Base-by-base conservation (phyloP, 2,329 filamentous ascomycete genomes). In the Lecanicillium sp. region DNA sequence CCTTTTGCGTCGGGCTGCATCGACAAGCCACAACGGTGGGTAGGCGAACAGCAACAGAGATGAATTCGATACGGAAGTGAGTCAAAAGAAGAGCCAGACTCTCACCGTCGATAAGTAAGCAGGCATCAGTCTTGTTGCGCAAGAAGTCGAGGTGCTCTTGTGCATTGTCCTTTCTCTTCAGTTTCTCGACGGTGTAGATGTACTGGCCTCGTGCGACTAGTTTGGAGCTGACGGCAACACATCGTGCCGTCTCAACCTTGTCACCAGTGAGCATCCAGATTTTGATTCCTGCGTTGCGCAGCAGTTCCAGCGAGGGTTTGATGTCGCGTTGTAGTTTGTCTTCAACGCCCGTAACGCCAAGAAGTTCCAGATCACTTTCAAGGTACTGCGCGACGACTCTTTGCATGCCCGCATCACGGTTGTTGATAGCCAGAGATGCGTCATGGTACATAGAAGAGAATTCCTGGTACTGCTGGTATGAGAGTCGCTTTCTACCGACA, bases 201-300 rank as follows among this genome's bases (percentile, higher is more conserved):
- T 91, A 93, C 67, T 98, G 94, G 1, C 91, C 91, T 52, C 93
- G 78, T 4, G 90, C 86, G 12, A 98, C 93, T 6, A 98, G 78
- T 65, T 96, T 96, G 24, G 91, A 90, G 60, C 87, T 94, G 36
- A 98, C 86, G 2, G 93, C 94, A 11, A 98, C 91, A 66, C 93
- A 98, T 29, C 93, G 84, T 14, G 93, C 93, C 12, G 93, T 98
- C 68, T 98, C 93, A 3, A 98, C 88, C 68, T 98, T 98, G 74
- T 98, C 93, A 39, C 93, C 93, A 0, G 93, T 98, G 63, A 98
- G 74, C 93, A 98, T 98, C 93, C 93, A 98, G 43, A 98, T 97
- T 67, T 97, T 97, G 69, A 98, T 93, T 21, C 93, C 93, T 0
- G 93, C 93, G 59, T 98, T 98, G 55, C 93, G 87, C 44, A 98